Evolutionary conservation across 805 yeast genomes (phyloP), one percentile per base, ranked within the genome.

Genomic region (Lachancea meyersii): DNA sequence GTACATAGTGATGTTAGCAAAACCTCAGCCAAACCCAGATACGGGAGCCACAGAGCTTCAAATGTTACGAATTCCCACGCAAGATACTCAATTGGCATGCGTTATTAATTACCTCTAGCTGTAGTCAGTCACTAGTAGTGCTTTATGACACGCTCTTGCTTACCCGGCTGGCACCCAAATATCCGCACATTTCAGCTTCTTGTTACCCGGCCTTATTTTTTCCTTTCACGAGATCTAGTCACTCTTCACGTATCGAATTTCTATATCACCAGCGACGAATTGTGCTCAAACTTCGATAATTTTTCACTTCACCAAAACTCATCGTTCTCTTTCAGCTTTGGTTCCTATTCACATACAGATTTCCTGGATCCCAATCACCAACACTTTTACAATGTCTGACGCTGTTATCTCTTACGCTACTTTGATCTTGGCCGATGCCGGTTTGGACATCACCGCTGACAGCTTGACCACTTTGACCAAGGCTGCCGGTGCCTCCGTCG

Each of bases 381-480:
- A 13, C 20, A 36, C 10, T 27, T 16, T n/a, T 11, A 26, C 60
- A 70, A 86, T 86, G 95, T 85, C 95, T 73, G 95, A 88, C 80
- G 82, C 95, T 69, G 79, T 89, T 66, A 86, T 87, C 69, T 87
- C 96, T 60, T 88, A 86, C 82, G 97, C 98, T 71, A 95, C 98
- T 69, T 82, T 91, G 73, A 89, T 91, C 77, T 79, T 91, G 72
- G 96, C 97, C 60, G 98, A 91, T 70, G 91, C 97, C 65, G 96
- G 88, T 70, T 75, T 87, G 67, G 96, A 89, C 71, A 78, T 91
- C 82, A 76, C 96, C 52, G 59, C 88, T 59, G 89, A 81, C 69
- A 84, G 82, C 77, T 74, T 84, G 63, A 63, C 73, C 64, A 72
- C 86, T 63, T 68, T 84, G 67, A 72, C 86, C 71, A 66, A 74